A percentile compares a stretch with the other conserved stretches of the same genome.
These are phyloP conservation scores for Pezicula carpinea DNA, from an alignment of 2,329 filamentous ascomycete genomes.

Conservation along the genomic window DNA sequence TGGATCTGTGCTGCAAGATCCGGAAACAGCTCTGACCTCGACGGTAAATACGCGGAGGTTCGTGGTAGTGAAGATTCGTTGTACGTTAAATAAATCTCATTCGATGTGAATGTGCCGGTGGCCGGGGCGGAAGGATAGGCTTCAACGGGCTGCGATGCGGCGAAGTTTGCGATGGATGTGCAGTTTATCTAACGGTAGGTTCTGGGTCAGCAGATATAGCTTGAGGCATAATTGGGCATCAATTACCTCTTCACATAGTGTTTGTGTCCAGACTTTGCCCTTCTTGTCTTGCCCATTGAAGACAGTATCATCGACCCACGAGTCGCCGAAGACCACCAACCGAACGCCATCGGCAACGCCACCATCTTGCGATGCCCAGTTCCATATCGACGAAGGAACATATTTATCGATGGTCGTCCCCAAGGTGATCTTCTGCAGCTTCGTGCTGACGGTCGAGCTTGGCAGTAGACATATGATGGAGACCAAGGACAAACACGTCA, in stretches of 20 bases:
- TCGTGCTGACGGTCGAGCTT: constrained; percentile 9
- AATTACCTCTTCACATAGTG: constrained; percentile 25
- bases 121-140: constrained; percentile 15
- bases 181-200: constrained; percentile 29
- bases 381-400: constrained; percentile 12
- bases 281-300: too few relatives aligned
- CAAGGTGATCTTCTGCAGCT: constrained; percentile 18
- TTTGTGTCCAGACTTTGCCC: too few relatives aligned
- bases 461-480: constrained; percentile 17
- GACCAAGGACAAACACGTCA: constrained; percentile 18
- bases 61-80: not conserved
- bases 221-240: too few relatives aligned
- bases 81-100: constrained; percentile 14
- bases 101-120: constrained; percentile 21
- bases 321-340: constrained; percentile 28
- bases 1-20: constrained; percentile 25
- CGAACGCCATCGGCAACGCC: constrained; percentile 9
- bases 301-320: constrained; percentile 22
- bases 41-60: not conserved
- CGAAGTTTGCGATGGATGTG: constrained; percentile 23
- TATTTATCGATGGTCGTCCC: constrained; percentile 14
- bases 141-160: constrained; percentile 18
- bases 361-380: constrained; percentile 11
- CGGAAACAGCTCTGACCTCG: constrained; percentile 13
- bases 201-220: too few relatives aligned